phyloP scores from a whole-genome alignment of 345 rosid genomes.

The Pistacia atlantica region DNA sequence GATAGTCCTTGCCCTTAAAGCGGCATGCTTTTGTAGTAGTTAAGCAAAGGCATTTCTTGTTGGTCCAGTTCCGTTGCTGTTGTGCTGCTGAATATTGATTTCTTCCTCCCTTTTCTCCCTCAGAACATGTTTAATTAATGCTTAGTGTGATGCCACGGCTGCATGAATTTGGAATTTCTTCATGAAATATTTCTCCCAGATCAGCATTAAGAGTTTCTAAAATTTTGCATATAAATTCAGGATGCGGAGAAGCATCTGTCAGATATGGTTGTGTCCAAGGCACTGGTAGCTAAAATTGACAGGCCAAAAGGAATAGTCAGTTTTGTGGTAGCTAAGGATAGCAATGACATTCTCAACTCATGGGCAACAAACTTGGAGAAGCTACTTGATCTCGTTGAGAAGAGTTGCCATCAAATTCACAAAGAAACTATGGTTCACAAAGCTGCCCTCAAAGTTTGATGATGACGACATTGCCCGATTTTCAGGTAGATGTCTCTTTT shows the following conservation, averaged over 20 bases:
- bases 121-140: not conserved
- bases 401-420: conserved; percentile 97
- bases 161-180: not conserved
- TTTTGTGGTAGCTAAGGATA: conserved; percentile 79
- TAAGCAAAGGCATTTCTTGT: not conserved
- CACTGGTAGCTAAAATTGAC: conserved; percentile 90
- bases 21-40: not conserved
- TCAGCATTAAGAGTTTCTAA: not conserved
- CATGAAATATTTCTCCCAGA: not conserved
- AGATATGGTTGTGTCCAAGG: conserved; percentile 97
- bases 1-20: no score
- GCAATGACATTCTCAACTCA: conserved; percentile 88
- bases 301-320: conserved; percentile 78
- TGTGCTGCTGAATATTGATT: not conserved
- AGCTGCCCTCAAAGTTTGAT: conserved; percentile 70
- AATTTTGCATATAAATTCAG: conserved; percentile 34
- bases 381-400: conserved; percentile 92
- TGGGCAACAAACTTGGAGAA: conserved; percentile 96
- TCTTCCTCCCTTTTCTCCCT: not conserved
- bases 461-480: conserved; percentile 5
- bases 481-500: conserved; percentile 20
- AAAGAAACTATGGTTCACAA: conserved; percentile 94
- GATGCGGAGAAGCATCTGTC: conserved; percentile 97
- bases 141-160: not conserved
- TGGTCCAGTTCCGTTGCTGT: not conserved